Evolutionary conservation across 2,329 filamentous ascomycete genomes (phyloP).

Genomic region (Huntiella omanensis): DNA sequence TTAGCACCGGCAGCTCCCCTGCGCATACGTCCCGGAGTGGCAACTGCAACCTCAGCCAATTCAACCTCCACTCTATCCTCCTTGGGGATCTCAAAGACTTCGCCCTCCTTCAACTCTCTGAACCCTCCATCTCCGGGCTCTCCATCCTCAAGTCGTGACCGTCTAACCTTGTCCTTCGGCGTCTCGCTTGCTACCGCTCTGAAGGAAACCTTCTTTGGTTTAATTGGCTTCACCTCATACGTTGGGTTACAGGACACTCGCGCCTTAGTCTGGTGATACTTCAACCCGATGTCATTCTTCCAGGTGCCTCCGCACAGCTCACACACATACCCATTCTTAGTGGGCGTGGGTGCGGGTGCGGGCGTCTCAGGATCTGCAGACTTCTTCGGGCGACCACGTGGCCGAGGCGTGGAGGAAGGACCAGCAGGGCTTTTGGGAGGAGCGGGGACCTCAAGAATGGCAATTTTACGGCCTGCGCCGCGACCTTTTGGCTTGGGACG

Average conservation of each 20-base stretch:
- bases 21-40: neutral
- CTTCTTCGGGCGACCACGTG: neutral
- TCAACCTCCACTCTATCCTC: neutral
- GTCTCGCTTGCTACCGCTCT: neutral
- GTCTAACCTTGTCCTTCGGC: neutral
- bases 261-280: slow-evolving; percentile 39
- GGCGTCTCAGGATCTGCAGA: no score
- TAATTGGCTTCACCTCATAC: slow-evolving; percentile 14
- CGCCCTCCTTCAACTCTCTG: slow-evolving; percentile 3
- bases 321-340: slow-evolving; percentile 18
- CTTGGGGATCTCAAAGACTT: slow-evolving; percentile 3
- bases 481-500: neutral
- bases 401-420: neutral
- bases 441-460: no score
- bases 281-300: slow-evolving; percentile 39
- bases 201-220: slow-evolving; percentile 6
- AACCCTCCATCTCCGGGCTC: neutral
- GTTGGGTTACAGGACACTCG: slow-evolving; percentile 33
- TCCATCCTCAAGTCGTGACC: neutral
- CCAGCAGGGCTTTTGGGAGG: neutral
- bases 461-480: no score
- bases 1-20: neutral
- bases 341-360: neutral
- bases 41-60: neutral
- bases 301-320: slow-evolving; percentile 33